Evolutionary conservation across 2,329 filamentous ascomycete species (phyloP), one percentile per base, ranked within the genome.

Genomic region (Dactylellina cionopaga): DNA sequence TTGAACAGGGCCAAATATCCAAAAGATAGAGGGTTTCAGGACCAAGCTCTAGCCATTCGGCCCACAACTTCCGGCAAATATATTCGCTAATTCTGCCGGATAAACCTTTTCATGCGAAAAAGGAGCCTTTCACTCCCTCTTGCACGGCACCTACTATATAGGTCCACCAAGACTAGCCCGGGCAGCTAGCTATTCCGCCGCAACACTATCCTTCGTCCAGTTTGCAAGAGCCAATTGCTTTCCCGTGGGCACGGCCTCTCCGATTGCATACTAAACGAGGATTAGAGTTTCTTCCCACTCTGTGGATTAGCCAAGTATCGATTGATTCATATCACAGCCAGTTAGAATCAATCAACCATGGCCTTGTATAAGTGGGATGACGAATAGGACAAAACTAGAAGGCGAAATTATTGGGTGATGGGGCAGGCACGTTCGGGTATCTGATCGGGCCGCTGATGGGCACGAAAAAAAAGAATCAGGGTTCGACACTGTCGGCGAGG

Each of bases 21-120:
- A 51, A 19, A 58, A 49, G 24, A 31, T 22, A 58, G 43, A 39
- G 63, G 35, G 33, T 41, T 39, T 25, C 52, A 56, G 52, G 37
- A 49, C 47, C 54, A 59, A 59, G 63, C 58, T 51, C 39, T 41
- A 37, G 46, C 49, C 27, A 65, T 39, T 46, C 49, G 63, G 54
- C 44, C 63, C 63, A 68, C 54, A 46, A 11, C 46, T 29, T 68
- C 63, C 63, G 63, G 63, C 54, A 68, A 68, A 68, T 66, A 68
- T 59, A 19, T 39, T 68, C 44, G 63, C 54, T 54, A 59, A 68
- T 59, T 60, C 54, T 52, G 37, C 63, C 63, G 63, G 63, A 68
- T 68, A 68, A 68, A 68, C 63, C 39, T 68, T 44, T 46, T 24
- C 25, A 11, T 27, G 6, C 6, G n/a, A n/a, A n/a, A n/a, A n/a